Evolutionary conservation across 768 basidiomycete species (phyloP).

Genomic region (Cyclocybe aegerita): DNA sequence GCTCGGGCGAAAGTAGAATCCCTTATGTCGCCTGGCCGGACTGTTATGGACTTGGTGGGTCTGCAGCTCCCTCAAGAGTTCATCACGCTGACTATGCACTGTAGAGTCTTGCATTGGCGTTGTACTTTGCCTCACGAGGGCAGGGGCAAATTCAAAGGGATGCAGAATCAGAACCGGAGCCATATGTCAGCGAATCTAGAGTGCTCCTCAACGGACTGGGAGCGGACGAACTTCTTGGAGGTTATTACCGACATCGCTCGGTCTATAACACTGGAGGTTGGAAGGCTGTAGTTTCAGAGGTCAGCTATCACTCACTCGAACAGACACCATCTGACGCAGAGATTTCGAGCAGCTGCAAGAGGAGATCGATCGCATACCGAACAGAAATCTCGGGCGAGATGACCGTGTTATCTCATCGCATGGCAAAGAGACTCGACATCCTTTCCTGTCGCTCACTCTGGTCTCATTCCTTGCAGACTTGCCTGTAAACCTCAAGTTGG

Average conservation of each 20-base stretch:
- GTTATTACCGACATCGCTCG: slow-evolving; percentile 86
- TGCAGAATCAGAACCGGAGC: slow-evolving; percentile 31
- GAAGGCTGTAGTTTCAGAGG: slow-evolving; percentile 80
- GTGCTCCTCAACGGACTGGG: slow-evolving; percentile 91
- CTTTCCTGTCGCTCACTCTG: slow-evolving; percentile 81
- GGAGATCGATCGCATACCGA: slow-evolving; percentile 84
- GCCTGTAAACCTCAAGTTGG: slow-evolving; percentile 81
- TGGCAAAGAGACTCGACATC: slow-evolving; percentile 91
- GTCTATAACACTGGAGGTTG: slow-evolving; percentile 70
- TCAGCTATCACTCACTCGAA: slow-evolving; percentile 24
- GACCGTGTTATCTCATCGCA: slow-evolving; percentile 91
- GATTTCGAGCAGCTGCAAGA: slow-evolving; percentile 67
- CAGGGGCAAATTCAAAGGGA: slow-evolving; percentile 52
- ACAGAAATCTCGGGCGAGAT: slow-evolving; percentile 89
- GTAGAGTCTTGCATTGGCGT: slow-evolving; percentile 87
- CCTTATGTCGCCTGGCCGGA: slow-evolving; percentile 76
- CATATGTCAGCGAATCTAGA: slow-evolving; percentile 73
- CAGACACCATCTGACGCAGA: neutral
- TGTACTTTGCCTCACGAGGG: slow-evolving; percentile 92
- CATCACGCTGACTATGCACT: neutral
- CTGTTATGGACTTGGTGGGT: slow-evolving; percentile 89
- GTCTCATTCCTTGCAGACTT: slow-evolving; percentile 75
- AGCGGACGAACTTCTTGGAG: slow-evolving; percentile 93
- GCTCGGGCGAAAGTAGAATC: slow-evolving; percentile 57
- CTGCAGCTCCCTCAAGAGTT: neutral